Percentiles rank a stretch among this genome's conserved stretches.
Evolutionary conservation across 2,329 filamentous ascomycete genomes (phyloP).

Genomic region (Furcasterigmium furcatum): DNA sequence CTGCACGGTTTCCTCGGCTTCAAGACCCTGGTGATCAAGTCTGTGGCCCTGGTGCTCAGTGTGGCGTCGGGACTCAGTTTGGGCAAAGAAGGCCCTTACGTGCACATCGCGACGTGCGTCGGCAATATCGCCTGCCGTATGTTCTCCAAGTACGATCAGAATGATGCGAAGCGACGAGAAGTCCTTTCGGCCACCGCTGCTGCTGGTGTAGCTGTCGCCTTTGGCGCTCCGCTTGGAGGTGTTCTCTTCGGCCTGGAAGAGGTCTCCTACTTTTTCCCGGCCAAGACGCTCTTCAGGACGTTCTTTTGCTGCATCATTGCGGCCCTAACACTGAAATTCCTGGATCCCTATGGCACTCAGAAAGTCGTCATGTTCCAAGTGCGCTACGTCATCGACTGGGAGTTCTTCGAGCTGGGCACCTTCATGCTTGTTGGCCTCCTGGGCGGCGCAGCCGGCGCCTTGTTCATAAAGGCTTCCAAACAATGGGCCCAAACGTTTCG

Average conservation of each 20-base stretch:
- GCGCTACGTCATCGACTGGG: constrained; percentile 86
- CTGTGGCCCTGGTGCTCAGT: constrained; percentile 76
- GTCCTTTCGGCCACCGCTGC: constrained; percentile 91
- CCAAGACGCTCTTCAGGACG: constrained; percentile 93
- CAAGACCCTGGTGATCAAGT: constrained; percentile 83
- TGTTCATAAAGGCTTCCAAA: constrained; percentile 95
- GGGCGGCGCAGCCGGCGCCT: constrained; percentile 78
- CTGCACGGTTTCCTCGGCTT: constrained; percentile 92
- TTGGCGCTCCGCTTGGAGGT: constrained; percentile 82
- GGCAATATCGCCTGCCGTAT: constrained; percentile 93
- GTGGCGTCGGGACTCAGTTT: constrained; percentile 90
- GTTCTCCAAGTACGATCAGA: constrained; percentile 91
- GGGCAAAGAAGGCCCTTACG: constrained; percentile 92
- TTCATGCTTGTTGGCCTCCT: constrained; percentile 86
- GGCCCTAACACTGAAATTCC: constrained; percentile 85
- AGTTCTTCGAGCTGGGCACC: constrained; percentile 81
- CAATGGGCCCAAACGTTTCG: constrained; percentile 89
- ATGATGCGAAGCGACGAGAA: constrained; percentile 91
- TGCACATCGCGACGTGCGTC: constrained; percentile 94
- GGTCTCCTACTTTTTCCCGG: constrained; percentile 95
- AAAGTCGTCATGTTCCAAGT: constrained; percentile 98
- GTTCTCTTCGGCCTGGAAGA: constrained; percentile 93
- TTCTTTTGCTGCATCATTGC: constrained; percentile 98
- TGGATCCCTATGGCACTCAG: constrained; percentile 92
- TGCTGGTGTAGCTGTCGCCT: constrained; percentile 89